Percentiles rank a stretch among this genome's conserved stretches.
Conservation (phyloP, 371 early-diverging fungal genomes). For the Mortierella sp. region DNA sequence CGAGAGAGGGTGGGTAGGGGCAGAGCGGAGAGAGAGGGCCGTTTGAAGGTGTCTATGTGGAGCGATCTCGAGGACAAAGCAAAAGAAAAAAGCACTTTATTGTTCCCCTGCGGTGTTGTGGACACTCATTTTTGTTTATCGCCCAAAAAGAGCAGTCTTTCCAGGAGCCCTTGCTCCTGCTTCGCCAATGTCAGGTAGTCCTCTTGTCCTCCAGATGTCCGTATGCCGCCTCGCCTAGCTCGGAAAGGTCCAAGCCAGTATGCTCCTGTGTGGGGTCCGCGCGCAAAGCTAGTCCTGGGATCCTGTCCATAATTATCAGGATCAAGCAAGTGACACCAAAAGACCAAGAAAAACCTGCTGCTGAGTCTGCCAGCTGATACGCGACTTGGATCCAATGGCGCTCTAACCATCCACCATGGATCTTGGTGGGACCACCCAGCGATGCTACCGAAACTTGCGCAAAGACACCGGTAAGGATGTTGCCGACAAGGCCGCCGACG, state of each 20-base stretch:
- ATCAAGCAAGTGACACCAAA: slow-evolving; percentile 81
- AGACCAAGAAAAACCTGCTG: slow-evolving; percentile 82
- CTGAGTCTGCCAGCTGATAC: slow-evolving; percentile 83
- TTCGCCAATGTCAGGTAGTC: too few relatives aligned
- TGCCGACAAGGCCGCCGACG: slow-evolving; percentile 89
- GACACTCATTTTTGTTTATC: too few relatives aligned
- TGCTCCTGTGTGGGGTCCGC: slow-evolving; percentile 75
- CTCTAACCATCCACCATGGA: slow-evolving; percentile 86
- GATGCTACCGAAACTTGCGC: slow-evolving; percentile 77
- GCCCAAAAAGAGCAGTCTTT: too few relatives aligned
- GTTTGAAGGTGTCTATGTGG: too few relatives aligned
- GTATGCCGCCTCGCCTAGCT: slow-evolving; percentile 80
- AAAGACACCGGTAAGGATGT: slow-evolving; percentile 90
- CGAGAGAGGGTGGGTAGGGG: too few relatives aligned
- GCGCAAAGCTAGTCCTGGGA: slow-evolving; percentile 82
- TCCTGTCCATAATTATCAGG: slow-evolving; percentile 79
- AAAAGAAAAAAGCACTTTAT: too few relatives aligned
- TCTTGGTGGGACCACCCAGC: slow-evolving; percentile 73
- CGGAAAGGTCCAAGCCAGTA: slow-evolving; percentile 77
- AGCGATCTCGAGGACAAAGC: too few relatives aligned
- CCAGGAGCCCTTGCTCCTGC: too few relatives aligned
- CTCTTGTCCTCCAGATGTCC: slow-evolving; percentile 34
- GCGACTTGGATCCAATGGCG: slow-evolving; percentile 82
- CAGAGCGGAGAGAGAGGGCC: too few relatives aligned
- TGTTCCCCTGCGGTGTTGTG: too few relatives aligned